Conservation (phyloP, 805 yeast genomes). For the Ogataea siamensis region DNA sequence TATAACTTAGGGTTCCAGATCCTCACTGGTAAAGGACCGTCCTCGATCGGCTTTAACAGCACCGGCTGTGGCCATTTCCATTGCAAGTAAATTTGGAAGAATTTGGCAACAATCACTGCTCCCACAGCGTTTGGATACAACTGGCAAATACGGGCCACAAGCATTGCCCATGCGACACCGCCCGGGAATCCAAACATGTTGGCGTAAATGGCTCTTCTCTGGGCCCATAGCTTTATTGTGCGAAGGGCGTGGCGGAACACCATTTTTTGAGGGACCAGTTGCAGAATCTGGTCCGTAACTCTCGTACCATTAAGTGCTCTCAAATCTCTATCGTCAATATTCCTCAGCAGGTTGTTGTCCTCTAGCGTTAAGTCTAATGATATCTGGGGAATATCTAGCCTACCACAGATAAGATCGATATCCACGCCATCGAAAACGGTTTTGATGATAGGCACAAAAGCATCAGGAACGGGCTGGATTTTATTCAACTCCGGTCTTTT, state of each 20-base stretch:
- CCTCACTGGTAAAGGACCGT: conserved; percentile 93
- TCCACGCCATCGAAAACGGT: conserved; percentile 87
- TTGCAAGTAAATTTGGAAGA: conserved; percentile 77
- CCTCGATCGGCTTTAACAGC: conserved; percentile 86
- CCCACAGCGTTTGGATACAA: conserved; percentile 94
- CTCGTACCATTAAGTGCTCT: conserved; percentile 93
- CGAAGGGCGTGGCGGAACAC: conserved; percentile 91
- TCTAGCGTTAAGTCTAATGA: conserved; percentile 72
- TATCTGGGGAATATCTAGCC: conserved; percentile 77
- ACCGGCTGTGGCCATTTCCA: conserved; percentile 99
- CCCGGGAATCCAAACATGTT: conserved; percentile 98
- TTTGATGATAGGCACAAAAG: conserved; percentile 95
- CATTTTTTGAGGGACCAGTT: conserved; percentile 86
- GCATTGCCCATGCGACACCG: conserved; percentile 99
- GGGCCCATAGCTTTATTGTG: conserved; percentile 96
- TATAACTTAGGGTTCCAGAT: conserved; percentile 96
- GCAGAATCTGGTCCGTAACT: conserved; percentile 91
- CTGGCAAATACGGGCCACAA: conserved; percentile 97
- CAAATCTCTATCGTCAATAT: conserved; percentile 87
- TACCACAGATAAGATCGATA: conserved; percentile 86
- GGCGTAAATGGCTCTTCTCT: conserved; percentile 88
- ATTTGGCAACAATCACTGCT: conserved; percentile 85
- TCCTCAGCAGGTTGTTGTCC: conserved; percentile 81
- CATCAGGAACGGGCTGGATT: conserved; percentile 91
- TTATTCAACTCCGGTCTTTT: conserved; percentile 83